Conservation (phyloP, 1,139 yeast species). For the Blastobotrys aristatus region DNA sequence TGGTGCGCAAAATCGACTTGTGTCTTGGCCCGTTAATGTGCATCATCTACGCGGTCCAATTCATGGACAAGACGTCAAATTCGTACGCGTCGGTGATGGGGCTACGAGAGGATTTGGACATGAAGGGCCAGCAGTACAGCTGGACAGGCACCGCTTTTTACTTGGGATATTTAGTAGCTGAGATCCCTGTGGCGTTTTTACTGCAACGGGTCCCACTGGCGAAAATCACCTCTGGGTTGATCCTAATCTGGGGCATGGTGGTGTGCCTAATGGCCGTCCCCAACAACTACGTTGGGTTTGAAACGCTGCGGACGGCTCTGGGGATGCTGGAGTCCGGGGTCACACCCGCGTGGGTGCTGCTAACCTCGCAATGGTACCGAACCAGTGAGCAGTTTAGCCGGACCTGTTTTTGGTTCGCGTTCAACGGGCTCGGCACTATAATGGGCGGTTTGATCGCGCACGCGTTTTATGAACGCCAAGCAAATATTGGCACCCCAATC, state of each 20-base stretch:
- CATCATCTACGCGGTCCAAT: constrained; percentile 8
- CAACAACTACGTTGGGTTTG: constrained; percentile 48
- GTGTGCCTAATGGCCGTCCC: constrained; percentile 48
- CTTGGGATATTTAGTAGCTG: constrained; percentile 47
- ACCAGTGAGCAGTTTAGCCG: constrained; percentile 41
- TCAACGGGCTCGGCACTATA: constrained; percentile 34
- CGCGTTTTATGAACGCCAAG: constrained; percentile 41
- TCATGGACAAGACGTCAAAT: constrained; percentile 37
- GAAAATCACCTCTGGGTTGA: constrained; percentile 43
- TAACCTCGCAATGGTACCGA: constrained; percentile 29
- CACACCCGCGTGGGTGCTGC: constrained; percentile 42
- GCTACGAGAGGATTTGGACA: constrained; percentile 12
- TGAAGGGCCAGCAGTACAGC: constrained; percentile 16
- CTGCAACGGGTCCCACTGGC: constrained; percentile 53
- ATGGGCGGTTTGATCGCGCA: constrained; percentile 34
- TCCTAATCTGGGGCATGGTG: constrained; percentile 49
- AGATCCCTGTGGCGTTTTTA: constrained; percentile 46
- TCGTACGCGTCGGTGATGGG: constrained; percentile 55
- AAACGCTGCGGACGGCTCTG: constrained; percentile 52
- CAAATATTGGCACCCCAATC: constrained; percentile 33
- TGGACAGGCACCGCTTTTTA: constrained; percentile 52
- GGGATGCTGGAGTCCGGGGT: constrained; percentile 60
- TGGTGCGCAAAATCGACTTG: constrained; percentile 14
- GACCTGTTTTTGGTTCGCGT: constrained; percentile 52
- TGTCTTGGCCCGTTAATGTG: constrained; percentile 13